Evolutionary conservation across 2,329 filamentous ascomycete genomes (phyloP).

Genomic region (Clarireedia monteithiana): DNA sequence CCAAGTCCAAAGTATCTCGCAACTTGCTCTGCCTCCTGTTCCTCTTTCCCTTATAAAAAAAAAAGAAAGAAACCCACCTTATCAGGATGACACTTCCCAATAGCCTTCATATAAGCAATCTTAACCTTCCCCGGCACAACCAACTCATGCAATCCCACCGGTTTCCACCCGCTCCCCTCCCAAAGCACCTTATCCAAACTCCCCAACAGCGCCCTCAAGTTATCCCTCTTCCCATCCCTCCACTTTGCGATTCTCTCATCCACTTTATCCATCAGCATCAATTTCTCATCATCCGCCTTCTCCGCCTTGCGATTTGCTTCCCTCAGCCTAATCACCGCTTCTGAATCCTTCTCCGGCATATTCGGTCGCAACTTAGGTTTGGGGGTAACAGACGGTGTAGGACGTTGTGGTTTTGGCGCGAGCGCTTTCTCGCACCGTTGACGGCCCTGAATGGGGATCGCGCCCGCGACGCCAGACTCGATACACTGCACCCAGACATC

Average conservation of each 20-base stretch:
- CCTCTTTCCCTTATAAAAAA: not conserved
- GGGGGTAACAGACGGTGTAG: constrained; percentile 26
- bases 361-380: constrained; percentile 30
- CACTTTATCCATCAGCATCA: constrained; percentile 78
- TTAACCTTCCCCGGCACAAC: constrained; percentile 94
- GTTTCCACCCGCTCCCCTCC: constrained; percentile 92
- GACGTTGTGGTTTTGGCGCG: constrained; percentile 42
- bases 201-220: constrained; percentile 77
- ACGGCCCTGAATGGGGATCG: constrained; percentile 74
- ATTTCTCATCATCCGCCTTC: constrained; percentile 83
- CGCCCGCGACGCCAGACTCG: constrained; percentile 77
- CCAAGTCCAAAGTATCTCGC: not conserved
- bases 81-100: constrained; percentile 96
- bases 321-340: constrained; percentile 75
- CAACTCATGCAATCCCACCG: constrained; percentile 87
- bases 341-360: constrained; percentile 39
- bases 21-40: not conserved
- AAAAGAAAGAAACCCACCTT: constrained; percentile 60
- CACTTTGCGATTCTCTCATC: constrained; percentile 72
- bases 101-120: constrained; percentile 97
- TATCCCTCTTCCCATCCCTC: constrained; percentile 89
- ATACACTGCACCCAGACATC: constrained; percentile 76
- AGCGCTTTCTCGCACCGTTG: constrained; percentile 84
- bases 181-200: constrained; percentile 86
- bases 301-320: constrained; percentile 82